Percentiles rank a stretch among this genome's conserved stretches.
Conservation (phyloP, 2,329 filamentous ascomycete genomes). For the Phyllosticta citrichinensis region DNA sequence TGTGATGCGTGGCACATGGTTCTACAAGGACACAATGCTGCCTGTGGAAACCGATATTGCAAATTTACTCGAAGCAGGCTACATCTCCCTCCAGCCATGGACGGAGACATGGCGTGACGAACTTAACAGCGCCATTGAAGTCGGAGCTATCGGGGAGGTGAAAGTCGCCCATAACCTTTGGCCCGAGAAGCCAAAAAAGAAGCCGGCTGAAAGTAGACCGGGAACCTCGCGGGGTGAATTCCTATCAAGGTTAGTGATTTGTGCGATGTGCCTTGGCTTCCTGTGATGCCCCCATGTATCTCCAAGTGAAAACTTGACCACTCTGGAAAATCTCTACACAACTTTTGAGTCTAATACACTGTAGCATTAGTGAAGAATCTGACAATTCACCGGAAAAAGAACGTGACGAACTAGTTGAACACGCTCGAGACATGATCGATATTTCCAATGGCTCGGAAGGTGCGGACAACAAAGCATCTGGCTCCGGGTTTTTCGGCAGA, state of each 20-base stretch:
- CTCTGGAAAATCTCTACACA: neutral
- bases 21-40: constrained; percentile 90
- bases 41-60: constrained; percentile 78
- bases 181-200: constrained; percentile 53
- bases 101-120: constrained; percentile 90
- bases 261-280: neutral
- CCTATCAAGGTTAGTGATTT: constrained; percentile 8
- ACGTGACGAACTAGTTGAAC: constrained; percentile 32
- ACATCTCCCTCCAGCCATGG: constrained; percentile 76
- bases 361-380: neutral
- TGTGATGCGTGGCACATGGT: constrained; percentile 87
- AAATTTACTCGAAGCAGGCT: constrained; percentile 88
- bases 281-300: neutral
- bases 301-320: neutral
- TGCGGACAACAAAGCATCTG: constrained; percentile 39
- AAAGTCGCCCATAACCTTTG: constrained; percentile 80
- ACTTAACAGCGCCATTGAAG: constrained; percentile 77
- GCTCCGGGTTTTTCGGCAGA: constrained; percentile 31
- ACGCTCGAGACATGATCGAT: constrained; percentile 38
- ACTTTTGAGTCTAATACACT: neutral
- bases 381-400: constrained; percentile 28
- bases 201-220: constrained; percentile 37
- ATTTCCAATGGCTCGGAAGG: constrained; percentile 36
- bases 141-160: constrained; percentile 81
- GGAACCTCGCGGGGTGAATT: constrained; percentile 26